Conservation (phyloP, 306 rosid species). For the Alnus rubra region DNA sequence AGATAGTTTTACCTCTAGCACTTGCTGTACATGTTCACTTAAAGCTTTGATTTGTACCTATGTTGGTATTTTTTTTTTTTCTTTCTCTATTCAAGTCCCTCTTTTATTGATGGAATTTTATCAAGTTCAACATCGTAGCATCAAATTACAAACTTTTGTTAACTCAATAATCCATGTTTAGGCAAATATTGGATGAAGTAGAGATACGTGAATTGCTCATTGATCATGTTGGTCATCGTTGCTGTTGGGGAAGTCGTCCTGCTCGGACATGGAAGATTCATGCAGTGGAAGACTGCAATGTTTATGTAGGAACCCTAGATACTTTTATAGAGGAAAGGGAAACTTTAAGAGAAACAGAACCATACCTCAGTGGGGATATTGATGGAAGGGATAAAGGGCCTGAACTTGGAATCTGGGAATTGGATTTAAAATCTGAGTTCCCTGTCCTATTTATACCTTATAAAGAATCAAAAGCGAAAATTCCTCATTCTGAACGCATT, state of each 20-base stretch:
- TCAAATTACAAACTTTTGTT: conserved; percentile 20
- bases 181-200: conserved; percentile 79
- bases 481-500: conserved; percentile 80
- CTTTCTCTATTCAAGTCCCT: background rate
- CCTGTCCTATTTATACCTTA: conserved; percentile 68
- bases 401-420: conserved; percentile 85
- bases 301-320: conserved; percentile 87
- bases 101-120: background rate
- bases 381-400: conserved; percentile 83
- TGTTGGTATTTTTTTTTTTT: background rate
- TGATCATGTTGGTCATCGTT: conserved; percentile 94
- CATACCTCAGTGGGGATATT: conserved; percentile 51
- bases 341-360: conserved; percentile 61
- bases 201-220: conserved; percentile 91
- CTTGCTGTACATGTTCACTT: background rate
- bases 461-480: conserved; percentile 63
- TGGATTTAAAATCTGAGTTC: conserved; percentile 84
- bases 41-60: background rate
- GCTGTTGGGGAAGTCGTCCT: conserved; percentile 99
- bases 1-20: background rate
- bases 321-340: conserved; percentile 95
- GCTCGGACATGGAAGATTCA: conserved; percentile 93
- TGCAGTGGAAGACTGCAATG: conserved; percentile 90
- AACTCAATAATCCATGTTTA: conserved; percentile 27
- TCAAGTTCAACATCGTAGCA: conserved; percentile 6